Conservation (phyloP, 805 yeast genomes). For the Kodamaea hsintzibuensis region DNA sequence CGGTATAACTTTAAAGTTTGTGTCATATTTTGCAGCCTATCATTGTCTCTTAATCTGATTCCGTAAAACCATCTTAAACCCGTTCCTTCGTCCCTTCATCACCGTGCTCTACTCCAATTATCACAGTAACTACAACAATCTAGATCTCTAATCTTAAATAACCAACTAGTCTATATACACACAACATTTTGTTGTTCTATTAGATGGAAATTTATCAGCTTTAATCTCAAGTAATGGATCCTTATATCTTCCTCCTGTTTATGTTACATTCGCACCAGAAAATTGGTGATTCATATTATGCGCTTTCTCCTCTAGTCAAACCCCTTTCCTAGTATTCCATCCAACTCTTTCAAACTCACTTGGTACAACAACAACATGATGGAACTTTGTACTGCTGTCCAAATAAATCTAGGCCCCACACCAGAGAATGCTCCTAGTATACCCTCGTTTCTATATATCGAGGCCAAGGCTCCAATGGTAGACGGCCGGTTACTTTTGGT, state of each 20-base stretch:
- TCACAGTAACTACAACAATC: not conserved
- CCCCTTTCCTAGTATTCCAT: slow-evolving; percentile 17
- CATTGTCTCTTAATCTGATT: no score
- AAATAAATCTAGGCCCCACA: slow-evolving; percentile 92
- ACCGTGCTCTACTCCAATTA: no score
- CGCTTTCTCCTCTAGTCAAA: not conserved
- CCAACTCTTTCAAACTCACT: slow-evolving; percentile 60
- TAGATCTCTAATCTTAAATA: not conserved
- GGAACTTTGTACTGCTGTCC: slow-evolving; percentile 96
- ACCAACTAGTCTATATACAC: not conserved
- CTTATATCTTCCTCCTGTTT: not conserved
- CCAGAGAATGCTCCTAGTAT: slow-evolving; percentile 82
- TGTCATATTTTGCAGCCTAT: no score
- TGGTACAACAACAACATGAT: slow-evolving; percentile 91
- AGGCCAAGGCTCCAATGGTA: slow-evolving; percentile 32
- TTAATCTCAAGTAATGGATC: not conserved
- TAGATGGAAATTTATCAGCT: not conserved
- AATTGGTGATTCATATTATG: not conserved
- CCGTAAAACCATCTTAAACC: no score
- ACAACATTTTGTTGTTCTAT: slow-evolving; percentile 1
- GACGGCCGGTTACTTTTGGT: slow-evolving; percentile 17
- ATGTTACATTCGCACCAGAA: not conserved
- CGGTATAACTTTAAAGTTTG: no score
- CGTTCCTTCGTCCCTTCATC: no score
- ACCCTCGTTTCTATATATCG: slow-evolving; percentile 73